Percentiles rank a stretch among this genome's conserved stretches.
phyloP scores from a whole-genome alignment of 1,284 basidiomycete species.

The Trichosporon ovoides region DNA sequence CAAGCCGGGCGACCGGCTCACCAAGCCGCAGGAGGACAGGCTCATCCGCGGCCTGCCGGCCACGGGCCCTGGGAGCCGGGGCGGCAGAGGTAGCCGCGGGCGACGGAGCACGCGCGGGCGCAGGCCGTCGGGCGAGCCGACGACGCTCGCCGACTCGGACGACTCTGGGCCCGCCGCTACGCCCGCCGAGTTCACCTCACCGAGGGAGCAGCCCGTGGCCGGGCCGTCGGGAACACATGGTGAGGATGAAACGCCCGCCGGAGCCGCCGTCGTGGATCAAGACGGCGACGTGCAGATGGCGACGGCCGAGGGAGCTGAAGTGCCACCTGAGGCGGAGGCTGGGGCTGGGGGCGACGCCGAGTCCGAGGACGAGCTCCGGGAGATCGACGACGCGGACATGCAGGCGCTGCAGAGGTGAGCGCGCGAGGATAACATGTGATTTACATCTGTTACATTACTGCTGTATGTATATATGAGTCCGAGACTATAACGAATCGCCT shows the following conservation, averaged over 20 bases:
- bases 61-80: conserved; percentile 16
- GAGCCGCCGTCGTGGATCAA: too few species aligned
- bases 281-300: not conserved
- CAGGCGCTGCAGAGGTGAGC: not conserved
- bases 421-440: not conserved
- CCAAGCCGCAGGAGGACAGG: conserved; percentile 18
- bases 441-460: conserved; percentile 1
- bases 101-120: not conserved
- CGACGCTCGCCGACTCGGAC: not conserved
- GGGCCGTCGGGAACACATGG: not conserved
- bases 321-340: not conserved
- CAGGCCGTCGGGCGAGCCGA: not conserved
- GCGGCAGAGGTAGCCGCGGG: conserved; percentile 1
- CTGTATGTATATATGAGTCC: not conserved
- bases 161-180: not conserved
- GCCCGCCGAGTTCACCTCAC: not conserved
- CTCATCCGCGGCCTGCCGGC: conserved; percentile 18
- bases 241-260: not conserved
- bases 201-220: not conserved
- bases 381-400: conserved; percentile 6
- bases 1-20: conserved; percentile 10
- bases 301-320: not conserved
- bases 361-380: conserved; percentile 12
- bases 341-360: not conserved
- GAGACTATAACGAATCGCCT: too few species aligned